Evolutionary conservation across 371 early-diverging fungal species (phyloP).

Genomic region (Mucor indicus): DNA sequence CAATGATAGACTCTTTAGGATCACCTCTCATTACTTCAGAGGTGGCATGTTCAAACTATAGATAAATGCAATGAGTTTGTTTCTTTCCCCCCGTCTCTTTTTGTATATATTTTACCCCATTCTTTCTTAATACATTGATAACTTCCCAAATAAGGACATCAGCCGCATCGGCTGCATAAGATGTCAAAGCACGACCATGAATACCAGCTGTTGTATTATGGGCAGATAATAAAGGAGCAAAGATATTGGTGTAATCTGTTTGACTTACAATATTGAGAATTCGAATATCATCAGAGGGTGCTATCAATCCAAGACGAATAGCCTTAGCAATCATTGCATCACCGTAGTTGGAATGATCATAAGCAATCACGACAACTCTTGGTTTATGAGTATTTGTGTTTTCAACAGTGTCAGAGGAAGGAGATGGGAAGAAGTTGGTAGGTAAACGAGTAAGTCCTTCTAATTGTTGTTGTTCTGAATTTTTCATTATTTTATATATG

Average conservation of each 20-base stretch:
- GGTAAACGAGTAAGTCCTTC: too few species aligned
- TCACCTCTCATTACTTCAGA: constrained; percentile 34
- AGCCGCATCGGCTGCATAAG: constrained; percentile 3
- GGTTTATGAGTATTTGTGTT: background rate
- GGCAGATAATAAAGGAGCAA: constrained; percentile 8
- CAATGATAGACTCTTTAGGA: constrained; percentile 30
- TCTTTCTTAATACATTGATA: constrained; percentile 11
- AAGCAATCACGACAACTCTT: constrained; percentile 24
- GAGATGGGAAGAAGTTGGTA: background rate
- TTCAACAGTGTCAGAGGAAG: background rate
- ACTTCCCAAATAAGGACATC: constrained; percentile 20
- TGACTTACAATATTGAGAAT: constrained; percentile 26
- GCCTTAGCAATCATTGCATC: constrained; percentile 33
- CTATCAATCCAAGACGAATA: constrained; percentile 15
- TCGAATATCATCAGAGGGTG: constrained; percentile 26
- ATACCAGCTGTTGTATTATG: background rate
- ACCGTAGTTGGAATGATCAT: constrained; percentile 31
- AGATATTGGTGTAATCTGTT: constrained; percentile 14
- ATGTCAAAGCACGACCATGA: background rate
- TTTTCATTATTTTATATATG: too few species aligned
- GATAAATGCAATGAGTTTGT: too few species aligned
- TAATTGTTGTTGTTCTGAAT: too few species aligned
- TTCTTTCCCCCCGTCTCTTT: too few species aligned
- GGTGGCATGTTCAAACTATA: constrained; percentile 29
- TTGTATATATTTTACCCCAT: constrained; percentile 21